Percentiles rank a stretch among this genome's conserved stretches.
These are phyloP conservation scores for Globisporangium abappressorium DNA, from an alignment of 352 stramenopile genomes.

Conservation along the genomic window DNA sequence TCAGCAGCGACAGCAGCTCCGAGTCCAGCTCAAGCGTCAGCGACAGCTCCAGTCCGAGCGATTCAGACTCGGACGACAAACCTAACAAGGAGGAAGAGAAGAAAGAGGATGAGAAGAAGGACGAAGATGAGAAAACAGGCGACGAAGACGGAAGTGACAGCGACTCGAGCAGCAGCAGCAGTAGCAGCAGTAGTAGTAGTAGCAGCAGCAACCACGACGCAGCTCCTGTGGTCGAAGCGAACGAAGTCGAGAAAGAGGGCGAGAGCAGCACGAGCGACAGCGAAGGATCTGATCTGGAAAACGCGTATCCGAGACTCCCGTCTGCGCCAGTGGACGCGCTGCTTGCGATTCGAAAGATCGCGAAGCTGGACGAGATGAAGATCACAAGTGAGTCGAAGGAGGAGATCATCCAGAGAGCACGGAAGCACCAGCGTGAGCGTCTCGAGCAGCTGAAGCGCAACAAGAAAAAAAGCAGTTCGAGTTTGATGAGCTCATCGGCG, in stretches of 20 bases:
- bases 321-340: constrained; percentile 55
- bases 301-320: constrained; percentile 56
- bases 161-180: constrained; percentile 35
- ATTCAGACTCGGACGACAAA: constrained; percentile 19
- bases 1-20: constrained; percentile 26
- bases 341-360: constrained; percentile 47
- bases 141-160: constrained; percentile 27
- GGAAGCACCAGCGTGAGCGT: constrained; percentile 35
- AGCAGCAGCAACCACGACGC: constrained; percentile 9
- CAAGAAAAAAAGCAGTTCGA: constrained; percentile 35
- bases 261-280: constrained; percentile 45
- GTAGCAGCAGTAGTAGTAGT: constrained; percentile 16
- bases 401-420: constrained; percentile 33
- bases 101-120: constrained; percentile 12
- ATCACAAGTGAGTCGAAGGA: constrained; percentile 38
- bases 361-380: constrained; percentile 52
- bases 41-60: constrained; percentile 18
- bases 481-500: constrained; percentile 4
- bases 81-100: constrained; percentile 1
- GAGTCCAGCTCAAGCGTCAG: constrained; percentile 19
- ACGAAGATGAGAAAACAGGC: constrained; percentile 12
- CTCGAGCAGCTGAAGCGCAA: constrained; percentile 28
- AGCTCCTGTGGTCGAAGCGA: constrained; percentile 7
- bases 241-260: constrained; percentile 21
- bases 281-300: constrained; percentile 60